phyloP scores from a whole-genome alignment of 2,329 filamentous ascomycete species.

The Pseudocercospora fuligena region DNA sequence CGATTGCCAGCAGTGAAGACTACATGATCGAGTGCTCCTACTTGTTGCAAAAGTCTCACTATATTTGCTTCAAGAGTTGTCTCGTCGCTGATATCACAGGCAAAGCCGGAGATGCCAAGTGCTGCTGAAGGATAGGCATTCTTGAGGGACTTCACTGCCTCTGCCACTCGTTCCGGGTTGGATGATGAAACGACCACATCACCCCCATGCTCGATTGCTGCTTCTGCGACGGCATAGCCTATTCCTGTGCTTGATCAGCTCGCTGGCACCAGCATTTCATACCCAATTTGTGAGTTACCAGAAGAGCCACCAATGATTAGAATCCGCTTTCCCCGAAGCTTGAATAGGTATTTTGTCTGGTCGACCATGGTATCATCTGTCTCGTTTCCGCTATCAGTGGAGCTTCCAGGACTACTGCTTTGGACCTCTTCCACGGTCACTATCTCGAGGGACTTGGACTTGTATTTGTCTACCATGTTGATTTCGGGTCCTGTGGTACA shows the following conservation, averaged over 20 bases:
- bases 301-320: slow-evolving; percentile 64
- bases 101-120: slow-evolving; percentile 2
- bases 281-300: slow-evolving; percentile 42
- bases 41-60: neutral
- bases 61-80: neutral
- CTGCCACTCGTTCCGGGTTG: slow-evolving; percentile 51
- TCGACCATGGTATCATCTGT: slow-evolving; percentile 38
- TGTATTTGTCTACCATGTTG: neutral
- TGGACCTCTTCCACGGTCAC: neutral
- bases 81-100: neutral
- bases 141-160: slow-evolving; percentile 50
- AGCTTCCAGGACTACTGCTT: neutral
- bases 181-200: slow-evolving; percentile 71
- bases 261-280: neutral
- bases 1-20: slow-evolving; percentile 4
- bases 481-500: neutral
- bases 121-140: slow-evolving; percentile 45
- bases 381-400: neutral
- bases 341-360: slow-evolving; percentile 35
- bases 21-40: slow-evolving; percentile 4
- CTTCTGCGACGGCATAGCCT: slow-evolving; percentile 74
- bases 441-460: neutral
- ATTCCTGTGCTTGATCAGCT: neutral
- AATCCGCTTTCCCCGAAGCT: slow-evolving; percentile 43
- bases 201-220: slow-evolving; percentile 84